Base-by-base conservation (phyloP, 108 stramenopile genomes). In the Aurantiochytrium sp. region DNA sequence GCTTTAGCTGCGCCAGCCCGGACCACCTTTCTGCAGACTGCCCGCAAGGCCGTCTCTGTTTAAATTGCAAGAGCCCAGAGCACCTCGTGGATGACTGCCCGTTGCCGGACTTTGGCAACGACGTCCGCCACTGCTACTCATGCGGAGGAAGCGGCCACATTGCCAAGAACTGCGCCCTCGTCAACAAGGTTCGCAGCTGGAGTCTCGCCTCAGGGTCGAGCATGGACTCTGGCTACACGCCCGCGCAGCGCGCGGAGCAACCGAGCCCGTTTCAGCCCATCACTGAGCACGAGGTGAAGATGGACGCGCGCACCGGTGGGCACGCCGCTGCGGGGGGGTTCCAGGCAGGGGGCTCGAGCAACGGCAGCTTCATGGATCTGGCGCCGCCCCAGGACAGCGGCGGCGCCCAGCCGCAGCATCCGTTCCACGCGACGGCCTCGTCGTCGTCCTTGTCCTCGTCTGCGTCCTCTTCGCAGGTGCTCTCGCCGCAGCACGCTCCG, bases 211-310 rank as follows among this genome's bases (percentile, higher is more conserved):
- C 59, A 10, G 59, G 59, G 19, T 65, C 59, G 34, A 65, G 59
- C 24, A 6, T 65, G 34, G 59, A 65, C 24, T 65, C 59, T 19
- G 59, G 59, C 22, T 65, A 65, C 24, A 19, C 59, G 34, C 59
- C 8, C 24, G 24, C 32, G 10, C 59, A 65, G 10, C 59, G 59
- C 10, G 59, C 19, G 19, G 73, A 81, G 3, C 73, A 81, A 24
- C 73, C 73, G 39, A 81, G 73, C 1, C 73, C 73, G 10, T 81
- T 81, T 42, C 73, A 81, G 45, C 73, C 73, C 73, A 81, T 81
- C 4, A 65, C 59, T 34, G 59, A 65, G 34, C 59, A 65, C 34
- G 59, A 65, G 59, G 27, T 65, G 8, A 65, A 65, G 59, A 34
- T 54, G 53, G 53, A 54, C 21, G 53, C 53, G 12, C 53, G 53